Conservation (phyloP, 140 eudicot species). For the Ambrosia hybrid region DNA sequence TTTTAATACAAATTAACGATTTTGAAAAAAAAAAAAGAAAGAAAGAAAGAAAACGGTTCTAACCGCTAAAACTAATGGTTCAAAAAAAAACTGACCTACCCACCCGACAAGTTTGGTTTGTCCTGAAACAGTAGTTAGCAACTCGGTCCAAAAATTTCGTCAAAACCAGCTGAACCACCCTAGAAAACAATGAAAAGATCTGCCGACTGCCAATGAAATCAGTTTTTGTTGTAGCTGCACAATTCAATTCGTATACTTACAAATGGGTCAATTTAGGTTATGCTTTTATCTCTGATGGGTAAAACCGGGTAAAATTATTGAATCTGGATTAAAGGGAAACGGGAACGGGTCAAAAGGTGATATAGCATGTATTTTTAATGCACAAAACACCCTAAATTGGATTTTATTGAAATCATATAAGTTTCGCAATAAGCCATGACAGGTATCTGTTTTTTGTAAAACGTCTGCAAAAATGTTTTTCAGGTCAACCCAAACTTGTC, state of each 20-base stretch:
- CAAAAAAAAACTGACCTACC: too few relatives aligned
- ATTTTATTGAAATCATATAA: background rate
- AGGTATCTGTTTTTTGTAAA: background rate
- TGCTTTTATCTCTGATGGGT: background rate
- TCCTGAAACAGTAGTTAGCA: too few relatives aligned
- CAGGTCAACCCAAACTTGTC: background rate
- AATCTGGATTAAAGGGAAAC: background rate
- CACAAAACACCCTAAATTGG: background rate
- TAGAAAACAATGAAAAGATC: background rate
- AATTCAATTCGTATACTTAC: background rate
- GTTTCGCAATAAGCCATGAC: background rate
- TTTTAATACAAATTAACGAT: too few relatives aligned
- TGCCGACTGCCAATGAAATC: background rate
- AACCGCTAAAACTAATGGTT: too few relatives aligned
- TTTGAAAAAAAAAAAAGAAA: too few relatives aligned
- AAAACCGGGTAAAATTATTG: background rate
- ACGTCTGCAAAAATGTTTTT: background rate
- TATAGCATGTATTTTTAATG: background rate
- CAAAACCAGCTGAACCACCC: too few relatives aligned
- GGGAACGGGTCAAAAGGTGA: background rate
- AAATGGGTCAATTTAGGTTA: background rate
- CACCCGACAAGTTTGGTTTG: too few relatives aligned
- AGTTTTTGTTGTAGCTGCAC: constrained; percentile 1
- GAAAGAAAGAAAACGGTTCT: too few relatives aligned
- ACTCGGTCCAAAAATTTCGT: too few relatives aligned